Base-by-base conservation (phyloP, 768 basidiomycete species). In the Sarcodon sp. region DNA sequence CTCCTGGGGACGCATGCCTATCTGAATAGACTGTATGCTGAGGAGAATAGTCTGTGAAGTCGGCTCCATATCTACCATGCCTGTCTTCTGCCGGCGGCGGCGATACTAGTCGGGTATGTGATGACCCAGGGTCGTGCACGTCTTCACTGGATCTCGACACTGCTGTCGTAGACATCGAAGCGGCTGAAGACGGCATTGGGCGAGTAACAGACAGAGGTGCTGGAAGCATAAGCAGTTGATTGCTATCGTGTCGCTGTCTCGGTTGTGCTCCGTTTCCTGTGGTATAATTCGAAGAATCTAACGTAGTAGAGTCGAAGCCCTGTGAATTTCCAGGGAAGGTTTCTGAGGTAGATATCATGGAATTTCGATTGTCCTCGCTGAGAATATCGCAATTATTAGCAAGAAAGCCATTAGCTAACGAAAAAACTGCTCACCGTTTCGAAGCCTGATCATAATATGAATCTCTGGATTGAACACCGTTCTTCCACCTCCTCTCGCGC, bases 401-500 rank as follows among this genome's bases (percentile, higher is more conserved):
- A 47, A 50, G 34, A 41, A n/a, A 8, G 41, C 11, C 45, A 61
- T 49, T 46, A 56, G 51, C 47, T 10, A 32, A 51, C 39, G 50
- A 47, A 32, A 12, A 47, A 47, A n/a, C 46, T n/a, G 69, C 78
- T 51, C 60, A 86, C 86, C 76, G 69, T 61, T 62, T 83, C 47
- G 74, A 71, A 33, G 66, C 58, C 31, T 63, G 61, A 50, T 86
- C 83, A 58, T 79, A 76, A 57, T 73, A 78, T 18, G 80, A 83
- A 59, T 94, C 90, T 51, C 86, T 76, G 4, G 89, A 92, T 54
- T 83, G 79, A 16, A 77, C 77, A 6, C 90, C 92, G 59, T 64
- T 83, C 79, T 82, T 91, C 90, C 89, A 97, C 52, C 92, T 74
- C 55, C 94, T 69, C 55, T 98, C 96, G 44, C 94, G 72, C 70